Percentiles rank a stretch among this genome's conserved stretches.
These are phyloP conservation scores for Crucihimalaya himalaica DNA, from an alignment of 345 rosid species.

Conservation along the genomic window DNA sequence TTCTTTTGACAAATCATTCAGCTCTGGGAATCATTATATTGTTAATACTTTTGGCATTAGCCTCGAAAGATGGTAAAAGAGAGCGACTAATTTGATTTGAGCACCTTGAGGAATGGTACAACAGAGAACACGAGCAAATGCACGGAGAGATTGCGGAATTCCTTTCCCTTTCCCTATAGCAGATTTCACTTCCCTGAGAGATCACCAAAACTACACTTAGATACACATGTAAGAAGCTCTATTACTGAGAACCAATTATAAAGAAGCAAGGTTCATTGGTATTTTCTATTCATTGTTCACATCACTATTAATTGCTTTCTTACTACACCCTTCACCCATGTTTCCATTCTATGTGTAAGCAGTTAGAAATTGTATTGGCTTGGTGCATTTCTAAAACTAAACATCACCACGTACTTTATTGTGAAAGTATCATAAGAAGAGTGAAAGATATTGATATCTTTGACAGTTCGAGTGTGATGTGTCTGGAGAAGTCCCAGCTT, in stretches of 20 bases:
- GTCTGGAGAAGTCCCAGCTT: slow-evolving; percentile 58
- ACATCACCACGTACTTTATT: slow-evolving; percentile 62
- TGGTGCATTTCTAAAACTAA: slow-evolving; percentile 8
- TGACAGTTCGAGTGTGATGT: slow-evolving; percentile 43
- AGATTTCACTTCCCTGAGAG: slow-evolving; percentile 72
- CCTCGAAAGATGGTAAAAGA: background rate
- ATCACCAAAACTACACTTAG: slow-evolving; percentile 20
- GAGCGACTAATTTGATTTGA: slow-evolving; percentile 12
- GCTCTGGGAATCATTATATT: slow-evolving; percentile 43
- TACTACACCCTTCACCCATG: background rate
- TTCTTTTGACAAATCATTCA: slow-evolving; percentile 60
- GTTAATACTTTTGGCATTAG: slow-evolving; percentile 14
- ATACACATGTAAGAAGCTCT: background rate
- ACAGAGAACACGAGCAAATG: slow-evolving; percentile 73
- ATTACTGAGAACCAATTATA: background rate
- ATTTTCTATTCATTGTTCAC: background rate
- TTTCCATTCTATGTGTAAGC: background rate
- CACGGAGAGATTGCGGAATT: slow-evolving; percentile 80
- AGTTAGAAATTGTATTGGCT: background rate
- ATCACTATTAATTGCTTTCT: background rate
- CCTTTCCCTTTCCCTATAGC: slow-evolving; percentile 75
- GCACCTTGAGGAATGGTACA: slow-evolving; percentile 62
- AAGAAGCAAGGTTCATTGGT: background rate
- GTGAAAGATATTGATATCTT: slow-evolving; percentile 47
- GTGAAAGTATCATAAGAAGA: slow-evolving; percentile 51